These are phyloP conservation scores for Trametes coccinea DNA, from an alignment of 768 basidiomycete genomes.

Conservation along the genomic window DNA sequence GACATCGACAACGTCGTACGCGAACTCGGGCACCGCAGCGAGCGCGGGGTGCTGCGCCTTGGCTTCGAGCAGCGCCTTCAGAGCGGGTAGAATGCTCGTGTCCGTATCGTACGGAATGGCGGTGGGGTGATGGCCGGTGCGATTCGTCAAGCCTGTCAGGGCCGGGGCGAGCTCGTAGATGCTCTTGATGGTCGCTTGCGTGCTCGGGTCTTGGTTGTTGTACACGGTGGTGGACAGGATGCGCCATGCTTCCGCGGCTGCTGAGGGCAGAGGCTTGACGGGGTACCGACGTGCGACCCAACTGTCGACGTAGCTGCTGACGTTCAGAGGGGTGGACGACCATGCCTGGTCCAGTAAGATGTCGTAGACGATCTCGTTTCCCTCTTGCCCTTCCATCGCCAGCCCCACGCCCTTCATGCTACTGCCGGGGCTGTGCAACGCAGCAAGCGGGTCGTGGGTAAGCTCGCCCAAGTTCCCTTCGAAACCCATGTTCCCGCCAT, in stretches of 20 bases:
- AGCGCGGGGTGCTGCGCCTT: slow-evolving; percentile 23
- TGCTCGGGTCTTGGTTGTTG: slow-evolving; percentile 35
- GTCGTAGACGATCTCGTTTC: slow-evolving; percentile 47
- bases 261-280: slow-evolving; percentile 28
- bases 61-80: slow-evolving; percentile 26
- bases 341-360: slow-evolving; percentile 44
- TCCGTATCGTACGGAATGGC: slow-evolving; percentile 40
- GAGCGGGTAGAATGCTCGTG: slow-evolving; percentile 29
- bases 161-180: slow-evolving; percentile 40
- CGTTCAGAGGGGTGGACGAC: slow-evolving; percentile 37
- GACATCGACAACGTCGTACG: slow-evolving; percentile 41
- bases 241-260: slow-evolving; percentile 37
- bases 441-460: slow-evolving; percentile 34
- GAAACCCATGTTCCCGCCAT: slow-evolving; percentile 40
- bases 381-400: slow-evolving; percentile 43
- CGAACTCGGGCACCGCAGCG: slow-evolving; percentile 34
- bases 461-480: slow-evolving; percentile 40
- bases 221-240: slow-evolving; percentile 41
- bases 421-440: slow-evolving; percentile 32
- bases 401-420: slow-evolving; percentile 43
- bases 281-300: slow-evolving; percentile 41
- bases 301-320: slow-evolving; percentile 33
- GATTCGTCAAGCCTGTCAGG: slow-evolving; percentile 36
- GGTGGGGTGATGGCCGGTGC: slow-evolving; percentile 36
- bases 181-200: slow-evolving; percentile 39